A percentile compares a stretch with the other conserved stretches of the same genome.
Evolutionary conservation across 2,329 filamentous ascomycete genomes (phyloP).

Genomic region (Monosporascus cannonballus): DNA sequence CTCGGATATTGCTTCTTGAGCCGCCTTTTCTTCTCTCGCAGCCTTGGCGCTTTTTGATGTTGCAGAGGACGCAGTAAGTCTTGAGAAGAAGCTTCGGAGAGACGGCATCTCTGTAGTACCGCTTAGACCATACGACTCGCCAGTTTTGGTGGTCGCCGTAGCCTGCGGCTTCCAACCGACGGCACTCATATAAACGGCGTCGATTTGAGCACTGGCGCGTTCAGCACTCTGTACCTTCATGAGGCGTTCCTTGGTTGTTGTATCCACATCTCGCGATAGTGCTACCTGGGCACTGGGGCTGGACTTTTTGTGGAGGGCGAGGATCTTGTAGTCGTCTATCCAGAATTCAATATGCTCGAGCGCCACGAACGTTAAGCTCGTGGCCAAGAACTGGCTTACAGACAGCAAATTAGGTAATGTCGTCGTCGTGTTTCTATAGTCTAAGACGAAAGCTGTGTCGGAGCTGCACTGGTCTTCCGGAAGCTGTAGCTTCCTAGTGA

Average conservation of each 20-base stretch:
- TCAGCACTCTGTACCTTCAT: slow-evolving; percentile 83
- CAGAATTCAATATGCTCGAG: slow-evolving; percentile 82
- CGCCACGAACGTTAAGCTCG: slow-evolving; percentile 91
- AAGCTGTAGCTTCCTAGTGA: slow-evolving; percentile 78
- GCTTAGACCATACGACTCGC: slow-evolving; percentile 41
- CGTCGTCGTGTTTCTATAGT: slow-evolving; percentile 85
- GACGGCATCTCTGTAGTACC: slow-evolving; percentile 51
- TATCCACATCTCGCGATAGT: slow-evolving; percentile 74
- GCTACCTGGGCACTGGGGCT: slow-evolving; percentile 68
- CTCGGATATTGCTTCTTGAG: slow-evolving; percentile 58
- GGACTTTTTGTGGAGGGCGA: slow-evolving; percentile 76
- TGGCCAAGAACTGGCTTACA: slow-evolving; percentile 86
- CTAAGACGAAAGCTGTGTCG: slow-evolving; percentile 88
- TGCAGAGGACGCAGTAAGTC: slow-evolving; percentile 52
- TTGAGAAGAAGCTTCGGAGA: slow-evolving; percentile 73
- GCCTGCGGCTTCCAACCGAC: slow-evolving; percentile 72
- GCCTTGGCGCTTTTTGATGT: slow-evolving; percentile 48
- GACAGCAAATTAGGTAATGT: slow-evolving; percentile 81
- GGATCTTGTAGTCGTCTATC: slow-evolving; percentile 79
- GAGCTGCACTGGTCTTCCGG: slow-evolving; percentile 58
- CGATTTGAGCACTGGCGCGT: slow-evolving; percentile 83
- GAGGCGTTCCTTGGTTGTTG: slow-evolving; percentile 75
- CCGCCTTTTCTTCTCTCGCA: slow-evolving; percentile 55
- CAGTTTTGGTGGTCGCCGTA: slow-evolving; percentile 33
- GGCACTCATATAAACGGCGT: slow-evolving; percentile 82